A percentile compares a stretch with the other conserved stretches of the same genome.
Conservation (phyloP, 345 rosid genomes). For the Viola odorata region DNA sequence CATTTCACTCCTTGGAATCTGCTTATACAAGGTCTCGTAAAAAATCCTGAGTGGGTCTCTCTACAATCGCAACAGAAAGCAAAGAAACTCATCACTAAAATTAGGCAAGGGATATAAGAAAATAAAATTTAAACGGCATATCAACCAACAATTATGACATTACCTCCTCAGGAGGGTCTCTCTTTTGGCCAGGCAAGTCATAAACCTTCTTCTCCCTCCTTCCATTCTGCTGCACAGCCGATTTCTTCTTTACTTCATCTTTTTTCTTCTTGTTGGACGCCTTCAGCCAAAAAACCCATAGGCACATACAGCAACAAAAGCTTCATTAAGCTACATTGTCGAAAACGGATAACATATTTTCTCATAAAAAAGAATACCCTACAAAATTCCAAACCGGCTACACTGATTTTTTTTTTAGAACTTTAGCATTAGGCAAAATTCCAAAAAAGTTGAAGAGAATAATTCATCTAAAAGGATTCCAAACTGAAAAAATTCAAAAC, state of each 20-base stretch:
- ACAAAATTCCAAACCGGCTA: background rate
- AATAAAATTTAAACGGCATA: background rate
- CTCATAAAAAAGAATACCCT: background rate
- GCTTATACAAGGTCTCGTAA: slow-evolving; percentile 72
- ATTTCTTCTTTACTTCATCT: slow-evolving; percentile 29
- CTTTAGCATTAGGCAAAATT: background rate
- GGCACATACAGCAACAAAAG: background rate
- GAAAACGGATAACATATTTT: background rate
- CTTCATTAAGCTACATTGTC: background rate
- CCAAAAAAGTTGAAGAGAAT: background rate
- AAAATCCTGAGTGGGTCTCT: slow-evolving; percentile 94
- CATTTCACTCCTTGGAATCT: slow-evolving; percentile 80
- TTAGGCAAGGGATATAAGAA: background rate
- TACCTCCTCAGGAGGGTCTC: slow-evolving; percentile 81
- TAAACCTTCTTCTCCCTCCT: slow-evolving; percentile 76
- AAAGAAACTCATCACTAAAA: slow-evolving; percentile 11
- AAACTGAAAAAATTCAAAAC: background rate
- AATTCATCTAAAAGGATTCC: background rate
- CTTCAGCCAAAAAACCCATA: slow-evolving; percentile 20
- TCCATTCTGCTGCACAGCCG: slow-evolving; percentile 20
- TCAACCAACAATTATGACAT: slow-evolving; percentile 23
- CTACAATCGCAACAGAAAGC: slow-evolving; percentile 41
- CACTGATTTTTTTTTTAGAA: background rate
- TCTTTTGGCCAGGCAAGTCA: slow-evolving; percentile 88
- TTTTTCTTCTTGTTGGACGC: slow-evolving; percentile 47